These are phyloP conservation scores for Botrytis fabae DNA, from an alignment of 2,329 filamentous ascomycete species.

Conservation along the genomic window DNA sequence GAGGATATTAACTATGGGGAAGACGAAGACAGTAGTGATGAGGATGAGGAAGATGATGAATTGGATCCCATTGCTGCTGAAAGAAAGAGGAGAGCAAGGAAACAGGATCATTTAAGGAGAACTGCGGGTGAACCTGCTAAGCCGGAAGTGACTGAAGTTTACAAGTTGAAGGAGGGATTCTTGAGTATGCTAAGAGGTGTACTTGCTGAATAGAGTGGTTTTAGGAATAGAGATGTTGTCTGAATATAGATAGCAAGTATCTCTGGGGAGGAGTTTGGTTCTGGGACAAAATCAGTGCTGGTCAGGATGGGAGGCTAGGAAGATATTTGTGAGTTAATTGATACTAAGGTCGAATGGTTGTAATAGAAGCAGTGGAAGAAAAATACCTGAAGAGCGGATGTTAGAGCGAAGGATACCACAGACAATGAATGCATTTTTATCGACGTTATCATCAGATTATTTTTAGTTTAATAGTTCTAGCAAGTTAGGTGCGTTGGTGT, in stretches of 20 bases:
- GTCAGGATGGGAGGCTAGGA: not conserved
- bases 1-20: slow-evolving; percentile 82
- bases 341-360: not conserved
- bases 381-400: not conserved
- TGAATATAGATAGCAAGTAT: no score
- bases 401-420: not conserved
- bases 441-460: no score
- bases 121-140: slow-evolving; percentile 83
- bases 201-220: slow-evolving; percentile 63
- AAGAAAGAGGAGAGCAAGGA: slow-evolving; percentile 71
- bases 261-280: not conserved
- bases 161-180: slow-evolving; percentile 79
- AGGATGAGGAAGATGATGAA: slow-evolving; percentile 74
- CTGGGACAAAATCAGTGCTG: not conserved
- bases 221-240: not conserved
- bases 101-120: slow-evolving; percentile 76
- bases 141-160: slow-evolving; percentile 73
- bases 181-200: slow-evolving; percentile 79
- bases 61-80: slow-evolving; percentile 87
- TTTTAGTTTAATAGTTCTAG: not conserved
- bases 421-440: not conserved
- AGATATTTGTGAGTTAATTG: not conserved
- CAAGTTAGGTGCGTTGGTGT: not conserved
- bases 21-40: slow-evolving; percentile 59
- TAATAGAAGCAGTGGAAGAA: slow-evolving; percentile 3